Base-by-base conservation (phyloP, 2,329 filamentous ascomycete species). In the Penicillium sp. region DNA sequence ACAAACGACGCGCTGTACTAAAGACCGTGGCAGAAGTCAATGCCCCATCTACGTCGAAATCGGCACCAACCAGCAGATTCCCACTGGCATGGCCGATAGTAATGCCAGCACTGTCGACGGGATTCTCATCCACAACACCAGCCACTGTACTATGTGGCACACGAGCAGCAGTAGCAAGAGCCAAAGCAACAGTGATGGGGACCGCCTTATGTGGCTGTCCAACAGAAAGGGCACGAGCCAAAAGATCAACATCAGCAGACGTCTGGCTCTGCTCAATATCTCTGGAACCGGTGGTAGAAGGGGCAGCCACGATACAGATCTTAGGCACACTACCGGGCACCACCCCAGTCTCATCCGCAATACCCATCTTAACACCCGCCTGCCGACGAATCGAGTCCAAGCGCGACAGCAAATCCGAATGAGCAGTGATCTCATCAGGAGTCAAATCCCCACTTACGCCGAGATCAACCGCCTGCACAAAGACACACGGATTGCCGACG, bases 401-500 rank as follows among this genome's bases (percentile, higher is more conserved):
- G 3, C 76, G 77, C 0, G 66, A 47, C 8, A 82, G 72, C 0
- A 86, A 70, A 1, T 64, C 64, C 0, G 72, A 61, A 52, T 81
- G 70, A 2, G 75, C 74, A 21, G 84, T 79, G 43, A 88, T 78
- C 29, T 79, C 76, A 25, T 82, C 76, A 0, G 86, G 85, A 0
- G 81, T 76, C 36, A 87, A 76, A 8, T 67, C 65, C 1, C 67
- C 68, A 1, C 40, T 9, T 0, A 71, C 67, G 0, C 73, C 79
- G 0, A 88, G 65, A 57, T 85, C 81, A 2, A 74, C 66, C 0
- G 85, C 84, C 8, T 74, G 74, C 0, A 89, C 74, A 65, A 89
- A 89, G 15, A 87, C 78, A 46, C 82, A 83, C 0, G 87, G 87
- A 62, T 88, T 88, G 1, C 82, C 82, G 0, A 84, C 84, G 60